Percentiles rank a stretch among this genome's conserved stretches.
Evolutionary conservation across 495 filamentous ascomycete species (phyloP).

Genomic region (Lindgomyces ingoldianus): DNA sequence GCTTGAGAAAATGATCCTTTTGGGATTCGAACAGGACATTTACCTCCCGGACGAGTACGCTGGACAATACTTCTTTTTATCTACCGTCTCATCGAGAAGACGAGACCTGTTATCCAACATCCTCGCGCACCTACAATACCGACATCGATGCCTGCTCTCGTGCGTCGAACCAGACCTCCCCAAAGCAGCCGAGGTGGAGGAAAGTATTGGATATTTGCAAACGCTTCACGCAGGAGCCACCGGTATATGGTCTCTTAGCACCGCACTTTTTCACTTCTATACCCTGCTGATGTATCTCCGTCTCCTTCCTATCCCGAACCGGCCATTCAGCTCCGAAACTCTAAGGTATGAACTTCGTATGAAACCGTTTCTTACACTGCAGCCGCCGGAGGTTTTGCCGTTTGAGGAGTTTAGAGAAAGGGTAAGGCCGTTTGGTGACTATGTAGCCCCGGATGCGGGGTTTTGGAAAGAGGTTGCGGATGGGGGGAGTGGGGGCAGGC

Average conservation of each 20-base stretch:
- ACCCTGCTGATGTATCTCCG: slow-evolving; percentile 62
- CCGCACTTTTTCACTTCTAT: slow-evolving; percentile 67
- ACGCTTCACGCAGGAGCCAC: slow-evolving; percentile 59
- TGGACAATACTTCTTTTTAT: slow-evolving; percentile 82
- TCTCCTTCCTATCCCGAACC: slow-evolving; percentile 58
- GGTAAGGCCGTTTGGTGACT: slow-evolving; percentile 47
- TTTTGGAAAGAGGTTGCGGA: not conserved
- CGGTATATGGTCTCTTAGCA: slow-evolving; percentile 69
- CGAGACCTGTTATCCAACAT: slow-evolving; percentile 21
- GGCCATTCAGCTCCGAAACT: slow-evolving; percentile 68
- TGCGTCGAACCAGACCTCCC: not conserved
- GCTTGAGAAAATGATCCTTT: slow-evolving; percentile 84
- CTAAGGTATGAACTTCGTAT: slow-evolving; percentile 85
- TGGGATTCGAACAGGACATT: slow-evolving; percentile 92
- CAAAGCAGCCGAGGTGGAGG: slow-evolving; percentile 40
- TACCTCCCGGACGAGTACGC: slow-evolving; percentile 85
- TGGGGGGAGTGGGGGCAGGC: not conserved
- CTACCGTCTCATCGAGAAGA: slow-evolving; percentile 18
- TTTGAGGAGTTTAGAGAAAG: slow-evolving; percentile 60
- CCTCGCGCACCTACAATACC: not conserved
- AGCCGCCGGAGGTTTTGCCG: slow-evolving; percentile 68
- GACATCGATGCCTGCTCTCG: not conserved
- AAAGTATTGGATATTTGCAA: slow-evolving; percentile 54
- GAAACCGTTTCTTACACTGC: slow-evolving; percentile 77
- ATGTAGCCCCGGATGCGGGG: slow-evolving; percentile 41